Conservation (phyloP, 1,139 yeast genomes). For the Kurtzmaniella quercitrusa region DNA sequence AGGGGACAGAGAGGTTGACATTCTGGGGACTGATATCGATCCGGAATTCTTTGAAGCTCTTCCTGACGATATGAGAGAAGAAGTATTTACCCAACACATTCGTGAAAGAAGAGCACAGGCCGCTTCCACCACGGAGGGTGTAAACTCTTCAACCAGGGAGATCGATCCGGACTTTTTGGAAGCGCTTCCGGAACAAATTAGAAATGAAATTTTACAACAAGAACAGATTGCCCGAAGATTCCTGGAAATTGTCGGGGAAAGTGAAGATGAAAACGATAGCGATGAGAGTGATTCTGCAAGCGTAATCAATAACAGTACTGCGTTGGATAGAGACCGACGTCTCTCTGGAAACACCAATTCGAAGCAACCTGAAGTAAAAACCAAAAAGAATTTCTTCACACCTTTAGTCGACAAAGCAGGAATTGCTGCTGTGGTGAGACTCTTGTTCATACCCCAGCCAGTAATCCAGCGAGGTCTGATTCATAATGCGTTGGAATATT, state of each 20-base stretch:
- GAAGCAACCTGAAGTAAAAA: neutral
- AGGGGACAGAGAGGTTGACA: conserved; percentile 79
- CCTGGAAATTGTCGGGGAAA: conserved; percentile 21
- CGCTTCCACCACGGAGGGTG: conserved; percentile 29
- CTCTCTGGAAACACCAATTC: neutral
- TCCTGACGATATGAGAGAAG: conserved; percentile 92
- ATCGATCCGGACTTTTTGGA: conserved; percentile 79
- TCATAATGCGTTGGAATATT: conserved; percentile 60
- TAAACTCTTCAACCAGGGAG: conserved; percentile 40
- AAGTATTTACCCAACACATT: conserved; percentile 83
- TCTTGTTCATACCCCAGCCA: conserved; percentile 72
- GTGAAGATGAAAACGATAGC: conserved; percentile 17
- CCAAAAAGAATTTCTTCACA: conserved; percentile 44
- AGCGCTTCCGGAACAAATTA: conserved; percentile 71
- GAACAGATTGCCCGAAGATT: conserved; percentile 51
- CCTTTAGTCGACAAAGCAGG: conserved; percentile 78
- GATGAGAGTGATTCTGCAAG: conserved; percentile 26
- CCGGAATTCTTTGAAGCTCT: conserved; percentile 87
- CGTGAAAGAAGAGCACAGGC: conserved; percentile 64
- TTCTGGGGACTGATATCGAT: conserved; percentile 87
- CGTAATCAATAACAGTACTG: conserved; percentile 19
- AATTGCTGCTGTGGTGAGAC: conserved; percentile 65
- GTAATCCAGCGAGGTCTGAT: conserved; percentile 61
- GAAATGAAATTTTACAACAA: conserved; percentile 71
- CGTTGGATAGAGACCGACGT: neutral